These are phyloP conservation scores for Crithidia expoeki DNA, from an alignment of 208 protist genomes.

Conservation along the genomic window DNA sequence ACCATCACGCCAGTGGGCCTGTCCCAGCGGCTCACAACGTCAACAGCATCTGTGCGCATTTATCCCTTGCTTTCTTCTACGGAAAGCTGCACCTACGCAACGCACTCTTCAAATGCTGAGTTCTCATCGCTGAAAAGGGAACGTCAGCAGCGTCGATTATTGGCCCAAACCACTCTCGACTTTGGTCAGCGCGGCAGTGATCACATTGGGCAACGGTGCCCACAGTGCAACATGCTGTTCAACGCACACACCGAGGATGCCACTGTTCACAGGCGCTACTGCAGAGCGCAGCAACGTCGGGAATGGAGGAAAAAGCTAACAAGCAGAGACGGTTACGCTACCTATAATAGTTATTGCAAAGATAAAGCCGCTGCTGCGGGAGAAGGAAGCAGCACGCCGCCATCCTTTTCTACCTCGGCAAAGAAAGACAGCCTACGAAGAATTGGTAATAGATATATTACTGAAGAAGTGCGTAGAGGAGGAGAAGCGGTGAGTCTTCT, in stretches of 20 bases:
- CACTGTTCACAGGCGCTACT: conserved; percentile 54
- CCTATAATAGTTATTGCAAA: no score
- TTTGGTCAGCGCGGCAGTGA: conserved; percentile 57
- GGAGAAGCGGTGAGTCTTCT: not conserved
- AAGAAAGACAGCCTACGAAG: no score
- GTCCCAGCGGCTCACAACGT: no score
- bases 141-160: not conserved
- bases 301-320: not conserved
- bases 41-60: no score
- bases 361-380: no score
- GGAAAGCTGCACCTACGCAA: no score
- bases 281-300: conserved; percentile 15
- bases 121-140: not conserved
- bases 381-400: not conserved
- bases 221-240: conserved; percentile 71
- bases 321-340: not conserved
- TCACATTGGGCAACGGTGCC: conserved; percentile 38
- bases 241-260: conserved; percentile 50
- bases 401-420: no score
- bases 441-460: not conserved
- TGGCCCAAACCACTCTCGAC: conserved; percentile 74
- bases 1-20: no score
- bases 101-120: no score
- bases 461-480: not conserved
- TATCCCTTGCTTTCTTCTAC: no score